Percentiles rank a stretch among this genome's conserved stretches.
These are phyloP conservation scores for Botrytis aclada DNA, from an alignment of 2,329 filamentous ascomycete species.

Conservation along the genomic window DNA sequence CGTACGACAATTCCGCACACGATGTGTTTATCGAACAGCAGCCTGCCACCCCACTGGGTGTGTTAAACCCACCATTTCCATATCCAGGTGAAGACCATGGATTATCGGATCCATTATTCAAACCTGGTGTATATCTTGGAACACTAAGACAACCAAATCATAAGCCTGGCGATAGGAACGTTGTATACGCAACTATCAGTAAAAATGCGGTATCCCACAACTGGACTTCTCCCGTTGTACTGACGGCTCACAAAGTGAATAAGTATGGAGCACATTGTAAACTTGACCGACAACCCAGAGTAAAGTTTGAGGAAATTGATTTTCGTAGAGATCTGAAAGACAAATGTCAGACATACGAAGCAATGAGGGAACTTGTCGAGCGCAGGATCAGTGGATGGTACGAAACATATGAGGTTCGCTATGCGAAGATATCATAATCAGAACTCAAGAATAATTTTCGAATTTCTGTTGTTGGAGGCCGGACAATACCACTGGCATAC, in stretches of 20 bases:
- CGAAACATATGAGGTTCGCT: slow-evolving; percentile 10
- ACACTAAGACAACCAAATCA: slow-evolving; percentile 2
- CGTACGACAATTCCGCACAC: not conserved
- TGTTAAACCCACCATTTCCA: not conserved
- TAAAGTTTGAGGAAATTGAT: slow-evolving; percentile 7
- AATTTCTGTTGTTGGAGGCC: not conserved
- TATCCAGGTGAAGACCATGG: not conserved
- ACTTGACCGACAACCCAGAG: not conserved
- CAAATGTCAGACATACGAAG: slow-evolving; percentile 5
- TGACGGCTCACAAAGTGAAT: slow-evolving; percentile 12
- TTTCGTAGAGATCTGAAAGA: not conserved
- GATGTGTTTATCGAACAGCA: not conserved
- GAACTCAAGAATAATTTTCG: not conserved
- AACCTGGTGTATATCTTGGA: slow-evolving; percentile 5
- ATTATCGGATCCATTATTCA: slow-evolving; percentile 2
- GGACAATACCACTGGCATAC: no score
- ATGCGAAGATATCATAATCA: slow-evolving; percentile 4
- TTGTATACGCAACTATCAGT: slow-evolving; percentile 6
- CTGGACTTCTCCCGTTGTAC: not conserved
- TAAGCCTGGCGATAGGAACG: not conserved
- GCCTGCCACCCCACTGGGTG: slow-evolving; percentile 10
- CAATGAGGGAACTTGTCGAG: slow-evolving; percentile 13
- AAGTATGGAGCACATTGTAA: slow-evolving; percentile 8
- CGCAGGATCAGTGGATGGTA: slow-evolving; percentile 9
- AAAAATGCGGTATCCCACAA: not conserved